Evolutionary conservation across 2,329 filamentous ascomycete species (phyloP), one percentile per base, ranked within the genome.

Genomic region (Ophiosphaerella herpotricha): DNA sequence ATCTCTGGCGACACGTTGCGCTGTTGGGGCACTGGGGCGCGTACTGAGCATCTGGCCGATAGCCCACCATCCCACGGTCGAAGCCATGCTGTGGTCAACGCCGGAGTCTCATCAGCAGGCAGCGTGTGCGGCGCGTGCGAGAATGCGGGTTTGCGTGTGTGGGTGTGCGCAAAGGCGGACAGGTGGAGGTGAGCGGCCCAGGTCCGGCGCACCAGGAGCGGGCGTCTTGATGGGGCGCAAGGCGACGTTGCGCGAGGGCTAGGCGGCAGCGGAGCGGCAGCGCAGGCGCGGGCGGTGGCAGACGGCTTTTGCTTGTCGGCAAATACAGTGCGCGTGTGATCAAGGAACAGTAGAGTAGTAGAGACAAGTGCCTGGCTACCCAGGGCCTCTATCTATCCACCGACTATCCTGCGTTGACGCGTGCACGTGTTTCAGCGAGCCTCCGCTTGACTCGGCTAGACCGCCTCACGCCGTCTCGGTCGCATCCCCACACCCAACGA

Each of bases 11-110:
- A 29, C 7, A 29, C 7, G 26, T 29, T 29, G 26, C 7, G 13
- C 21, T 34, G 39, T 33, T 26, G 31, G 29, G 47, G 35, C n/a
- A 23, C 24, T 16, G 32, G 21, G 14, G 47, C 54, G 57, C 73
- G 52, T 71, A 76, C 74, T 76, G 55, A 74, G 66, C 40, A 75
- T 63, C 59, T 74, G 60, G 56, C 63, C 52, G 43, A 73, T 60
- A 43, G 70, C 71, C 70, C 61, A 64, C 57, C 69, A 71, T 50
- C 64, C 70, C 57, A 71, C 53, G 49, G 64, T 56, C 43, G 71
- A 74, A 61, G 71, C 72, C 73, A 75, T 75, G 61, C 54, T 67
- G 61, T 57, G 58, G 55, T 68, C 51, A 69, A 35, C 52, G 45
- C 49, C 23, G 54, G 35, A 52, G 46, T 58, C 47, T 64, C 68